Evolutionary conservation across 176 grass and related monocot genomes (phyloP).

Genomic region (Zoysia japonica): DNA sequence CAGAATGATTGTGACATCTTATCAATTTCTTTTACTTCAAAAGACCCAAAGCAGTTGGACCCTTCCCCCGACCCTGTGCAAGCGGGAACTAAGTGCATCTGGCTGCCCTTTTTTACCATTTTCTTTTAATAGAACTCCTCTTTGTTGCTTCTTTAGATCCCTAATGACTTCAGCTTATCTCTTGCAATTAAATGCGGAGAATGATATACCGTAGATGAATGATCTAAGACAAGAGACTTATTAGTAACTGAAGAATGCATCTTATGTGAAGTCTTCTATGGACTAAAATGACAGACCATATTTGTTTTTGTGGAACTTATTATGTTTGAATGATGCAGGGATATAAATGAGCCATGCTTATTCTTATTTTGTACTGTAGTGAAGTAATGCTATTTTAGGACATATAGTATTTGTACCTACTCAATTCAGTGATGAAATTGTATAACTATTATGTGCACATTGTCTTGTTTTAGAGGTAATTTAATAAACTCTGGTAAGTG

Average conservation of each 20-base stretch:
- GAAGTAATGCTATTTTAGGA: constrained; percentile 2
- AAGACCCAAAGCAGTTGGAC: too few species aligned
- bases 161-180: not conserved
- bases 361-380: constrained; percentile 3
- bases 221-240: not conserved
- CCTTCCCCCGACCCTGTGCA: too few species aligned
- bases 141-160: not conserved
- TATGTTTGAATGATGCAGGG: not conserved
- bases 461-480: constrained; percentile 2
- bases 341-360: not conserved
- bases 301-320: not conserved
- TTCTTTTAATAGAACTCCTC: not conserved
- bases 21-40: too few species aligned
- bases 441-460: not conserved
- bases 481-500: constrained; percentile 9
- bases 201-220: not conserved
- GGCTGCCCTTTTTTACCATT: too few species aligned
- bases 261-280: not conserved
- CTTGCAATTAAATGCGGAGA: not conserved
- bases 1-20: too few species aligned
- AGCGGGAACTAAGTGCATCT: too few species aligned
- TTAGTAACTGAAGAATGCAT: not conserved
- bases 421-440: not conserved
- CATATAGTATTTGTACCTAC: constrained; percentile 1
- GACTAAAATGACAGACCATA: not conserved